Conservation (phyloP, 495 filamentous ascomycete genomes). For the Beverwykella pulmonaria region DNA sequence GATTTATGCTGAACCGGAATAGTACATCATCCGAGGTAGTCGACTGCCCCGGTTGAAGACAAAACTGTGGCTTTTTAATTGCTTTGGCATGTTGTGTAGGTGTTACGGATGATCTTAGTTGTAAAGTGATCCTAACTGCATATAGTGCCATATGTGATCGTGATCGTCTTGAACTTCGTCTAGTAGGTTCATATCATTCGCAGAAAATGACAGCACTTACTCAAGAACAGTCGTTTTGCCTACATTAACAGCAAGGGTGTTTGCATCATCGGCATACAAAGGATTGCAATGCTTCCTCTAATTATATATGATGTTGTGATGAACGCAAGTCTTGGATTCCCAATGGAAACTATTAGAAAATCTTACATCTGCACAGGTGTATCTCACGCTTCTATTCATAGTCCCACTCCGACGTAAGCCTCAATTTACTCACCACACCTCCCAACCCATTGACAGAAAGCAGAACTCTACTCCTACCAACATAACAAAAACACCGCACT, state of each 20-base stretch:
- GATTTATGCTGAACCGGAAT: neutral
- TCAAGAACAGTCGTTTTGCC: slow-evolving; percentile 48
- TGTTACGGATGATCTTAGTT: neutral
- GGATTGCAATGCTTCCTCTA: slow-evolving; percentile 53
- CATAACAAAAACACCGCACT: slow-evolving; percentile 45
- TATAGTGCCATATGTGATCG: slow-evolving; percentile 51
- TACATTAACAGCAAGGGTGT: slow-evolving; percentile 49
- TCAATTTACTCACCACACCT: neutral
- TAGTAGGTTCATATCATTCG: slow-evolving; percentile 46
- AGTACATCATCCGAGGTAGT: slow-evolving; percentile 55
- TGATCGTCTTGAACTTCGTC: slow-evolving; percentile 54
- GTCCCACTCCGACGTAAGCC: slow-evolving; percentile 52
- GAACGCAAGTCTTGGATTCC: slow-evolving; percentile 47
- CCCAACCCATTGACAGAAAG: neutral
- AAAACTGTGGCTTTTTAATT: slow-evolving; percentile 56
- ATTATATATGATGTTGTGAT: slow-evolving; percentile 55
- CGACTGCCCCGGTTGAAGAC: slow-evolving; percentile 51
- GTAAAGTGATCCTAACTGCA: neutral
- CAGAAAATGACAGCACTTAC: neutral
- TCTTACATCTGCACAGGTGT: slow-evolving; percentile 42
- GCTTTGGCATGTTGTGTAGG: slow-evolving; percentile 56
- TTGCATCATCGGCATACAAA: slow-evolving; percentile 59
- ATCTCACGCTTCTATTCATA: slow-evolving; percentile 56
- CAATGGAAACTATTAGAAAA: neutral
- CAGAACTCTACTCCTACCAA: slow-evolving; percentile 51